These are phyloP conservation scores for Lasiosphaeria ovina DNA, from an alignment of 495 filamentous ascomycete species.

Conservation along the genomic window DNA sequence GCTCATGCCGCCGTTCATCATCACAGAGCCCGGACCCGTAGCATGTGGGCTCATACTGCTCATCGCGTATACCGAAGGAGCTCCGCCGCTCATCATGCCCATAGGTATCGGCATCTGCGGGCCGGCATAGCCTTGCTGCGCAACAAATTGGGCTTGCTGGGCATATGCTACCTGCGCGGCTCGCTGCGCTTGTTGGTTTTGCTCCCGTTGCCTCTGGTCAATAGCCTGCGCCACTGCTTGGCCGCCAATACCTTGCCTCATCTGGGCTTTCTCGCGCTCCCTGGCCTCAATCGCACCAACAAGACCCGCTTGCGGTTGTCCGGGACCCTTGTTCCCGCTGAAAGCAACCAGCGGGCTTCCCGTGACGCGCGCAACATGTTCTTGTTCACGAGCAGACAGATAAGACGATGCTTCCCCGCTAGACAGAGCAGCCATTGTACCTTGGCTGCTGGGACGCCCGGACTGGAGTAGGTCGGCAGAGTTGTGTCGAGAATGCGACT, in stretches of 20 bases:
- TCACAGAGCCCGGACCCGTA: conserved; percentile 21
- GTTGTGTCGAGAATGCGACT: conserved; percentile 46
- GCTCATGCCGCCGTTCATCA: conserved; percentile 16
- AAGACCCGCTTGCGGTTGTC: conserved; percentile 57
- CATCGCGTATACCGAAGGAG: conserved; percentile 33
- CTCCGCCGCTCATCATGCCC: conserved; percentile 18
- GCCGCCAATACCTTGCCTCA: conserved; percentile 68
- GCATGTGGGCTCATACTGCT: conserved; percentile 16
- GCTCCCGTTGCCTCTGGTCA: conserved; percentile 66
- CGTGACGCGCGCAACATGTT: conserved; percentile 85
- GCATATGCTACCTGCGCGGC: conserved; percentile 30
- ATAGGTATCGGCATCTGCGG: conserved; percentile 15
- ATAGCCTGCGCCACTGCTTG: conserved; percentile 80
- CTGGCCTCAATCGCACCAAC: conserved; percentile 74
- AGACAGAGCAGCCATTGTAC: conserved; percentile 28
- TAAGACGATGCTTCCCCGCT: conserved; percentile 59
- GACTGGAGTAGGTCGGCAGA: conserved; percentile 37
- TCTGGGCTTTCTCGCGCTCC: conserved; percentile 69
- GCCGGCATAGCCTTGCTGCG: conserved; percentile 20
- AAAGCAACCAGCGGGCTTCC: conserved; percentile 78
- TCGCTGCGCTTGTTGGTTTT: conserved; percentile 42
- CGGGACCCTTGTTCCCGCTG: conserved; percentile 51
- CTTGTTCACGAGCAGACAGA: conserved; percentile 90
- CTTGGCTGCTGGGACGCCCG: conserved; percentile 33
- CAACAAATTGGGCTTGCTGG: conserved; percentile 32